Conservation (phyloP, 192 early-diverging fungal species). For the Thamnidium elegans region DNA sequence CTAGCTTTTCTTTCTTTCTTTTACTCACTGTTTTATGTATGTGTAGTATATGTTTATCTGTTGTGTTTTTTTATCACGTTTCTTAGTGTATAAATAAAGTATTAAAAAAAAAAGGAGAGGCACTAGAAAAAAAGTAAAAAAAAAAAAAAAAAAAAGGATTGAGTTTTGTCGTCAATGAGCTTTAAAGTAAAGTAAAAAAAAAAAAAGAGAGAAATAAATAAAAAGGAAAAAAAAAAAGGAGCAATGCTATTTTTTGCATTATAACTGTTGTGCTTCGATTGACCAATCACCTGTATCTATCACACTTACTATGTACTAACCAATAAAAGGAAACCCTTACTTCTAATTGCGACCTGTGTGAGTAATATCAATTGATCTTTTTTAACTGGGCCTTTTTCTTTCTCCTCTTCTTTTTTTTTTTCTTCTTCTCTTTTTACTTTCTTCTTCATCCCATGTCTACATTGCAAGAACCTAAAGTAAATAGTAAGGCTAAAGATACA, state of each 20-base stretch:
- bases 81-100: too few relatives aligned
- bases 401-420: neutral
- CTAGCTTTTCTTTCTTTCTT: too few relatives aligned
- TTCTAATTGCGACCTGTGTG: neutral
- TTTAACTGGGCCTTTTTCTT: neutral
- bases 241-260: neutral
- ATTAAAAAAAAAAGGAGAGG: too few relatives aligned
- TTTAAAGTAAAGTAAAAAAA: neutral
- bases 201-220: neutral
- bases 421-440: slow-evolving; percentile 1
- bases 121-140: too few relatives aligned
- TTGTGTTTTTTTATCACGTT: too few relatives aligned
- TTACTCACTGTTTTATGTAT: too few relatives aligned
- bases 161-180: neutral
- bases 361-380: neutral
- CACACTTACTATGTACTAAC: neutral
- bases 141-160: too few relatives aligned
- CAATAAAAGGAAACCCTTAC: neutral
- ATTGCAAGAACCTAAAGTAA: neutral
- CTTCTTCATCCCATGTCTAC: neutral
- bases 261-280: too few relatives aligned
- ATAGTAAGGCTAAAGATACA: slow-evolving; percentile 27
- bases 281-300: too few relatives aligned
- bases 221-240: slow-evolving; percentile 4
- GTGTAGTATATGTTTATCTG: too few relatives aligned